These are phyloP conservation scores for Lactifluus rugatus DNA, from an alignment of 768 basidiomycete species.

Conservation along the genomic window DNA sequence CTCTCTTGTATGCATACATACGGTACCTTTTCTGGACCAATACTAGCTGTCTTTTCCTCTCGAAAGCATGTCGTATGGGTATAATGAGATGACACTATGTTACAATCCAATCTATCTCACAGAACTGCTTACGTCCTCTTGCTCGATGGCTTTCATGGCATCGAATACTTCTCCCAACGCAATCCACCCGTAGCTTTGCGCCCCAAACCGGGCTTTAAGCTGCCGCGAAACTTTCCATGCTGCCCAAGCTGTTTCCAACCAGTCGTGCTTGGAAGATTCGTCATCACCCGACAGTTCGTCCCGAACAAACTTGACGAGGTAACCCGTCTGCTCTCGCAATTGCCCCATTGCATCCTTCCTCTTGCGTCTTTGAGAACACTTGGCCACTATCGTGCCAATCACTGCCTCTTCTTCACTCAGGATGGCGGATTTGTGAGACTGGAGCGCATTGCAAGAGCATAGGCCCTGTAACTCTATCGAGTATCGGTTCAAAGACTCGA, in stretches of 20 bases:
- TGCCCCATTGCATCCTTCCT: conserved; percentile 45
- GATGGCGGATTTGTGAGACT: conserved; percentile 28
- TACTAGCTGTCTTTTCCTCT: not conserved
- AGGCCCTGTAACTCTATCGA: conserved; percentile 38
- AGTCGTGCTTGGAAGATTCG: conserved; percentile 29
- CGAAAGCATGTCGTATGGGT: not conserved
- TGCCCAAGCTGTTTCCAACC: conserved; percentile 42
- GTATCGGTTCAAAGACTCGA: conserved; percentile 30
- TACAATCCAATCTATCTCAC: not conserved
- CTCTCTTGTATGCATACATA: not conserved
- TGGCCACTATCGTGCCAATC: conserved; percentile 56
- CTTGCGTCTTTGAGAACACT: conserved; percentile 46
- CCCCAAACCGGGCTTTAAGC: conserved; percentile 38
- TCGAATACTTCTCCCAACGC: conserved; percentile 51
- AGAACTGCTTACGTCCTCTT: conserved; percentile 22
- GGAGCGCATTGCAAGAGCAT: conserved; percentile 38
- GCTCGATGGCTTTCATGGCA: conserved; percentile 36
- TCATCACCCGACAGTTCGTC: conserved; percentile 45
- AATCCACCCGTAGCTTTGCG: conserved; percentile 53
- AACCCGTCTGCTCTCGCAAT: conserved; percentile 45
- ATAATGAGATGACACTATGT: not conserved
- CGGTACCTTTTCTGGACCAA: not conserved
- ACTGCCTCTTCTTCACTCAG: conserved; percentile 57
- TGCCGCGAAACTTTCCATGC: conserved; percentile 41
- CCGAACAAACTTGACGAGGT: conserved; percentile 41